Percentiles rank a stretch among this genome's conserved stretches.
These are phyloP conservation scores for Fragilaria radians DNA, from an alignment of 108 stramenopile genomes.

Conservation along the genomic window DNA sequence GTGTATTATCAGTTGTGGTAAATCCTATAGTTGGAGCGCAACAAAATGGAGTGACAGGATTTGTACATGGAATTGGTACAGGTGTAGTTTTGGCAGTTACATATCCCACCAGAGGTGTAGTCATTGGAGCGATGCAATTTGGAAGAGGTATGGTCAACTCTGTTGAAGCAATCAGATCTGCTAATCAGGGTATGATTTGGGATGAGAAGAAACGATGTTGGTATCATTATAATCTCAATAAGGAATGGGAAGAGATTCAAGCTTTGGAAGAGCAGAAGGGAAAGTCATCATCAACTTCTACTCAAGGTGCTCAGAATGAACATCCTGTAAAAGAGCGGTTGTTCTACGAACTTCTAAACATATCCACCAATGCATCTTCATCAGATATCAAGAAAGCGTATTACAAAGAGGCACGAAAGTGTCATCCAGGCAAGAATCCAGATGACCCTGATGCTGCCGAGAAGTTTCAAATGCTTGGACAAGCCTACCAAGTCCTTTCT, in stretches of 20 bases:
- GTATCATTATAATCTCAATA: conserved; percentile 33
- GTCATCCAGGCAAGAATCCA: conserved; percentile 86
- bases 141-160: conserved; percentile 69
- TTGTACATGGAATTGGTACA: conserved; percentile 71
- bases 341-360: conserved; percentile 60
- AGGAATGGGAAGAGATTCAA: conserved; percentile 29
- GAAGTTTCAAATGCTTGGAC: conserved; percentile 84
- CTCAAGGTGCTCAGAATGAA: background rate
- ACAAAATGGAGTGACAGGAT: conserved; percentile 66
- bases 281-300: background rate
- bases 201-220: conserved; percentile 26
- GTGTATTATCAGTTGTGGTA: conserved; percentile 65
- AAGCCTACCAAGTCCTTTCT: conserved; percentile 87
- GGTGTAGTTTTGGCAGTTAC: conserved; percentile 77
- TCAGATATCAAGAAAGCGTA: conserved; percentile 76
- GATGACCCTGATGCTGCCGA: conserved; percentile 75
- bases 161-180: background rate
- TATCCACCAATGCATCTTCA: conserved; percentile 36
- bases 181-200: conserved; percentile 29
- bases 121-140: conserved; percentile 78
- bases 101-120: conserved; percentile 76
- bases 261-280: conserved; percentile 17
- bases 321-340: conserved; percentile 65
- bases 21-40: conserved; percentile 85
- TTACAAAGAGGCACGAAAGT: conserved; percentile 62